A percentile compares a stretch with the other conserved stretches of the same genome.
These are phyloP conservation scores for Coniferiporia sulphurascens DNA, from an alignment of 1,284 basidiomycete species.

Conservation along the genomic window DNA sequence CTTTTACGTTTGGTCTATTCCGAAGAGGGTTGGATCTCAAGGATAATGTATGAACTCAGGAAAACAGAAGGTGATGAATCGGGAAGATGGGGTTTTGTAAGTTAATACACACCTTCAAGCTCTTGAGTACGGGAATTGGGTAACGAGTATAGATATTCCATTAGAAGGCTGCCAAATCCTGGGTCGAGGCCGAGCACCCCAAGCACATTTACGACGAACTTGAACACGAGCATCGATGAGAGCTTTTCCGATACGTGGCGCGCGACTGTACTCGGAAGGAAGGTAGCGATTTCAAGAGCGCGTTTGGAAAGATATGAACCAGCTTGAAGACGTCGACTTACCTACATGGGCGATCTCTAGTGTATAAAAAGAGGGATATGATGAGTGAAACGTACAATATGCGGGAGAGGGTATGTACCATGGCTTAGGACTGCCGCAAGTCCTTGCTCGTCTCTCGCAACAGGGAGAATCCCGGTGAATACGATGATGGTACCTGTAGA, in stretches of 20 bases:
- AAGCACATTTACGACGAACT: slow-evolving; percentile 46
- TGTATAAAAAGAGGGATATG: background rate
- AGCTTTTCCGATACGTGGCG: slow-evolving; percentile 73
- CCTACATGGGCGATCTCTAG: slow-evolving; percentile 86
- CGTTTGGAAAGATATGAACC: slow-evolving; percentile 1
- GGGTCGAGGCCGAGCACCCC: slow-evolving; percentile 53
- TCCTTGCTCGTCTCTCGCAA: slow-evolving; percentile 76
- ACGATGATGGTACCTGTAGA: slow-evolving; percentile 71
- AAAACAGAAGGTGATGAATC: too few species aligned
- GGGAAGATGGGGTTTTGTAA: too few species aligned
- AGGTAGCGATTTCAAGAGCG: too few species aligned
- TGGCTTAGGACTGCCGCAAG: slow-evolving; percentile 86
- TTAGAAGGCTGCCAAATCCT: slow-evolving; percentile 37
- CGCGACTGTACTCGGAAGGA: slow-evolving; percentile 43
- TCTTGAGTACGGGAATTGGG: slow-evolving; percentile 85
- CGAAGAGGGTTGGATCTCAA: too few species aligned
- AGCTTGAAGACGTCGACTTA: slow-evolving; percentile 26
- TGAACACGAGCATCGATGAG: slow-evolving; percentile 54
- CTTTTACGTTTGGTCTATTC: background rate
- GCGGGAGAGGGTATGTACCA: slow-evolving; percentile 39
- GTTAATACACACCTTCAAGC: slow-evolving; percentile 73
- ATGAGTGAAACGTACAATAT: background rate
- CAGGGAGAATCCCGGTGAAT: slow-evolving; percentile 85
- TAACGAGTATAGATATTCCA: slow-evolving; percentile 61
- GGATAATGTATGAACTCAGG: too few species aligned